Evolutionary conservation across 768 basidiomycete genomes (phyloP), one percentile per base, ranked within the genome.

Genomic region (Leucosporidium creatinivorum): DNA sequence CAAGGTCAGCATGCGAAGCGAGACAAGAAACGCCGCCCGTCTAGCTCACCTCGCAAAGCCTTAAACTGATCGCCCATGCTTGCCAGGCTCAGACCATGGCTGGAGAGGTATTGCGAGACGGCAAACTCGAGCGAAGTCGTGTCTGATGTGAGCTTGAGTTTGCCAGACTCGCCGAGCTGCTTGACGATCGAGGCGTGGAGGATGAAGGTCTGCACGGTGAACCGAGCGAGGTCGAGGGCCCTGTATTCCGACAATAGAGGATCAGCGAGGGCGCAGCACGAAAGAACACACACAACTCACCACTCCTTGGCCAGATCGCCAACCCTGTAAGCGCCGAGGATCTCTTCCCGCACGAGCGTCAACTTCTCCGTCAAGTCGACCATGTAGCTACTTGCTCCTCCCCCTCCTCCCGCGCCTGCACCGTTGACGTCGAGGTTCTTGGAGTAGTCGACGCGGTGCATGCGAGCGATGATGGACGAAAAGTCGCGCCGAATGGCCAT

Each of bases 91-190:
- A 76, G 61, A 12, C 76, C 76, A 21, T 78, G 74, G 26, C 76
- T 74, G 1, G 77, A 73, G 39, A 82, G 81, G 77, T 97, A 89
- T 5, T 89, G 84, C 73, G 86, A 88, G 63, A 99, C 77, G 0
- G 89, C 86, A 77, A 98, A 96, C 80, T 99, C 96, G 68, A 98
- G 83, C 77, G 92, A 89, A 0, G 93, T 89, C 92, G 97, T 94
- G 77, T 99, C 94, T 57, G 86, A 89, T 65, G 92, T 91, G 70
- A 98, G 82, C 79, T 94, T 93, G 30, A 99, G 84, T 77, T 96
- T 97, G 19, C 93, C 93, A 66, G 84, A 84, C 80, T 99, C 96
- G 8, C 92, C 88, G 7, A 98, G 82, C 0, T 93, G 93, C 73
- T 86, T 86, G 13, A 87, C 89, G 65, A 98, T 91, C 30, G 91